Percentiles rank a stretch among this genome's conserved stretches.
phyloP scores from a whole-genome alignment of 208 protist genomes.

The Crithidia sp. region DNA sequence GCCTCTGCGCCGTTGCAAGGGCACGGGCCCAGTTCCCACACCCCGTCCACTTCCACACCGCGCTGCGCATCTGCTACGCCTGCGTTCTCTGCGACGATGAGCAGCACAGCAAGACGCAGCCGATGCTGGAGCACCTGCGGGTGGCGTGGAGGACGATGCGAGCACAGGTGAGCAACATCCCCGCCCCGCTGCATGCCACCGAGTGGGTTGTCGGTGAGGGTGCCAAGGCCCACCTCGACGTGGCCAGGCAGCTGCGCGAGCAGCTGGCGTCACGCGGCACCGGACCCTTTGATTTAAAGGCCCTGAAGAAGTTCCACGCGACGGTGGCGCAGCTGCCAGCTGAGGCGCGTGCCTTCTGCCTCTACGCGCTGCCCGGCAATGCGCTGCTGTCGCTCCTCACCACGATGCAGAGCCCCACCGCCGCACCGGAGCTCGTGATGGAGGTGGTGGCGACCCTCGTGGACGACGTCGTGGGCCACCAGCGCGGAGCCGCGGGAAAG shows the following conservation, averaged over 20 bases:
- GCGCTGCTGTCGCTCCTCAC: constrained; percentile 20
- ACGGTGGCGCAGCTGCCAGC: constrained; percentile 19
- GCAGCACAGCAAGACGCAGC: not conserved
- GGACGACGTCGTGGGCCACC: constrained; percentile 16
- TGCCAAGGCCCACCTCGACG: constrained; percentile 1
- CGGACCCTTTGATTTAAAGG: not conserved
- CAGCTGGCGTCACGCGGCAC: constrained; percentile 3
- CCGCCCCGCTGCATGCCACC: constrained; percentile 9
- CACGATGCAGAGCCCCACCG: constrained; percentile 5
- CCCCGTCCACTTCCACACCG: constrained; percentile 33
- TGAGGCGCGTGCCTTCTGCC: constrained; percentile 28
- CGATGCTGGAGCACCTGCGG: constrained; percentile 3
- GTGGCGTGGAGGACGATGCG: constrained; percentile 18
- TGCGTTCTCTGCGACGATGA: constrained; percentile 23
- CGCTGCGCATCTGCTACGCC: constrained; percentile 26
- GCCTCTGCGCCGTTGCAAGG: constrained; percentile 14
- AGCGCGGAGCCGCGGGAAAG: not conserved
- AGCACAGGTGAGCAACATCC: constrained; percentile 6
- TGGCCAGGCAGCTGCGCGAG: constrained; percentile 11
- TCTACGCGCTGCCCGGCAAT: constrained; percentile 36
- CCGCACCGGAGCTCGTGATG: constrained; percentile 4
- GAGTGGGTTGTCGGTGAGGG: constrained; percentile 25
- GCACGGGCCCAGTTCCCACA: constrained; percentile 20
- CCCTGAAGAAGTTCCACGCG: constrained; percentile 10
- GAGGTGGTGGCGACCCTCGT: constrained; percentile 19